Percentiles rank a stretch among this genome's conserved stretches.
Conservation (phyloP, 2,329 filamentous ascomycete genomes). For the Claviceps capensis region DNA sequence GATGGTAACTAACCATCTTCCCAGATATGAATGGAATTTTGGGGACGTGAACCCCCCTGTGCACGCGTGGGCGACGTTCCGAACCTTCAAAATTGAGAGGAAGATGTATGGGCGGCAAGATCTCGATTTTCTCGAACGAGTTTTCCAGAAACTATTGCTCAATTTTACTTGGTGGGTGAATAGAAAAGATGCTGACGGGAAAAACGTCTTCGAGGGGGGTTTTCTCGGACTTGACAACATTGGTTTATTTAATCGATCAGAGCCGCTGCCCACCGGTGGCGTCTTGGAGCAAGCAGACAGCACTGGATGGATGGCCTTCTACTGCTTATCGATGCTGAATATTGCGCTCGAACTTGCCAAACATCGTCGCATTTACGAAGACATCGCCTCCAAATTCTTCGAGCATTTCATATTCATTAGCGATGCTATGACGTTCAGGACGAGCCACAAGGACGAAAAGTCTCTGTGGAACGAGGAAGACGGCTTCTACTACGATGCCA, state of each 20-base stretch:
- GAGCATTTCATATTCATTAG: conserved; percentile 98
- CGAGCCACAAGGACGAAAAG: conserved; percentile 55
- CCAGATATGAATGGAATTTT: conserved; percentile 84
- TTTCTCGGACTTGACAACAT: conserved; percentile 96
- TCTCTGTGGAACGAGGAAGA: conserved; percentile 95
- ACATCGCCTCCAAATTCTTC: conserved; percentile 96
- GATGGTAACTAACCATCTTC: conserved; percentile 7
- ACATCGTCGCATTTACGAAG: conserved; percentile 88
- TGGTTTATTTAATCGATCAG: conserved; percentile 91
- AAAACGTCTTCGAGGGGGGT: conserved; percentile 94
- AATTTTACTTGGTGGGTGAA: conserved; percentile 99
- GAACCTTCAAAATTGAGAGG: conserved; percentile 94
- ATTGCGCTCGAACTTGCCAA: conserved; percentile 92
- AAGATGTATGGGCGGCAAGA: conserved; percentile 95
- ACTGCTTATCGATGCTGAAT: conserved; percentile 92
- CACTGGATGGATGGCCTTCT: conserved; percentile 98
- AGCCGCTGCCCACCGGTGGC: conserved; percentile 85
- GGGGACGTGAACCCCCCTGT: conserved; percentile 94
- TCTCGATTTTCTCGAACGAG: conserved; percentile 85
- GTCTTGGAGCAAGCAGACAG: conserved; percentile 93
- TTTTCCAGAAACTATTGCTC: conserved; percentile 88
- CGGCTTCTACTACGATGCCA: conserved; percentile 97
- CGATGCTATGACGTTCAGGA: conserved; percentile 85
- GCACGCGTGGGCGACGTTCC: conserved; percentile 90
- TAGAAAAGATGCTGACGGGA: conserved; percentile 83